Percentiles rank a stretch among this genome's conserved stretches.
phyloP scores from a whole-genome alignment of 352 stramenopile genomes.

The Phytophthora fragariaefolia region DNA sequence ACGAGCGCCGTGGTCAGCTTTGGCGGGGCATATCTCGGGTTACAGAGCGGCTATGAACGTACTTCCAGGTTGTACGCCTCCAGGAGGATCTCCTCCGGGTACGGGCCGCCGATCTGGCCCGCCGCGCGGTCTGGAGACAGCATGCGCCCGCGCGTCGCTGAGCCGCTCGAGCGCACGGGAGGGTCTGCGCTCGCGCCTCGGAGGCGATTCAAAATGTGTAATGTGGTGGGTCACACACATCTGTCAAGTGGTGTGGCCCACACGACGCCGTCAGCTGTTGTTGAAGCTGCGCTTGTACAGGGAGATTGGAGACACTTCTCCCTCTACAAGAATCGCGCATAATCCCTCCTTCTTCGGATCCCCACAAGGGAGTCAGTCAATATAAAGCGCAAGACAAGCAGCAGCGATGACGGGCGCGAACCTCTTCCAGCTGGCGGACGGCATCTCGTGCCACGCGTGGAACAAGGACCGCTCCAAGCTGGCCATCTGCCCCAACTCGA shows the following conservation, averaged over 20 bases:
- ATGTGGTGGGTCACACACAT: constrained; percentile 17
- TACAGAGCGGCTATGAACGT: not conserved
- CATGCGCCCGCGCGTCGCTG: constrained; percentile 23
- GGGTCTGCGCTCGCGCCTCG: not conserved
- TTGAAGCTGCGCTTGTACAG: constrained; percentile 56
- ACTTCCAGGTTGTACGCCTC: constrained; percentile 74
- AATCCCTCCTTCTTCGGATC: constrained; percentile 18
- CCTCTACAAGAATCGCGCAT: constrained; percentile 22
- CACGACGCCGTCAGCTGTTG: too few species aligned
- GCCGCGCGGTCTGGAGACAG: constrained; percentile 30
- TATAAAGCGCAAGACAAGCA: constrained; percentile 32
- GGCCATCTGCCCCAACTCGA: constrained; percentile 92
- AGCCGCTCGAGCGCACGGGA: constrained; percentile 3
- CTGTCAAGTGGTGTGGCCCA: not conserved
- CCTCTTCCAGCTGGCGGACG: constrained; percentile 81
- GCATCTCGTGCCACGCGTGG: constrained; percentile 93
- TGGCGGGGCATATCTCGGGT: not conserved
- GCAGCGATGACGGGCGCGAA: constrained; percentile 47
- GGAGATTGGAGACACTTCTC: constrained; percentile 37
- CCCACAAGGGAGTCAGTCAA: constrained; percentile 34
- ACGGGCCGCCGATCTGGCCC: constrained; percentile 14
- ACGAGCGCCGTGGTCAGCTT: constrained; percentile 7
- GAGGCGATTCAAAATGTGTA: constrained; percentile 24
- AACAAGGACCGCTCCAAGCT: constrained; percentile 91
- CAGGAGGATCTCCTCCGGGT: constrained; percentile 62